Percentiles rank a stretch among this genome's conserved stretches.
Conservation (phyloP, 2,329 filamentous ascomycete genomes). For the Geosmithia flava region DNA sequence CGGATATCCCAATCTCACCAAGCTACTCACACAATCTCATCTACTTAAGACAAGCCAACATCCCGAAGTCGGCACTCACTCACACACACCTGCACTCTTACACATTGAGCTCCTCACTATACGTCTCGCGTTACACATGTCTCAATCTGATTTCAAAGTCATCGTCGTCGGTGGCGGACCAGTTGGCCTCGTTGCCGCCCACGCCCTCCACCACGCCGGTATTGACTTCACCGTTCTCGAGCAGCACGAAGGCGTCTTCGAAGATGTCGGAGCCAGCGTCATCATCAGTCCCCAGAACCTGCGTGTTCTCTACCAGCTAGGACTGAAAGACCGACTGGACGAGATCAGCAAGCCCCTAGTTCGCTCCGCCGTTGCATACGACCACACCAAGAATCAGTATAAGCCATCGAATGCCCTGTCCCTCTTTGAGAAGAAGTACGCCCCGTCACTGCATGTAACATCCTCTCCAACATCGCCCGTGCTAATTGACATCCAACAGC, state of each 20-base stretch:
- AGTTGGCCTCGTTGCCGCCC: slow-evolving; percentile 12
- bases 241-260: slow-evolving; percentile 10
- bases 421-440: not conserved
- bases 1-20: too few species aligned
- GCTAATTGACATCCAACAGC: not conserved
- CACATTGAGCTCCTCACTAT: too few species aligned
- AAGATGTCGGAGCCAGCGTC: slow-evolving; percentile 17
- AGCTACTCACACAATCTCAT: too few species aligned
- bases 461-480: too few species aligned
- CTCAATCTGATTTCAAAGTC: slow-evolving; percentile 7
- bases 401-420: not conserved
- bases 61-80: too few species aligned
- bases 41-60: too few species aligned
- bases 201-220: slow-evolving; percentile 10
- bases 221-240: slow-evolving; percentile 27
- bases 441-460: not conserved
- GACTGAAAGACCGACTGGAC: slow-evolving; percentile 11
- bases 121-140: too few species aligned
- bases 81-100: too few species aligned
- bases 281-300: slow-evolving; percentile 14
- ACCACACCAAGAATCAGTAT: not conserved
- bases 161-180: slow-evolving; percentile 2
- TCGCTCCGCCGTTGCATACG: not conserved
- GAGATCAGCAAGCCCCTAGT: slow-evolving; percentile 6
- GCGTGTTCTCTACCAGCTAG: slow-evolving; percentile 19